Percentiles rank a stretch among this genome's conserved stretches.
Evolutionary conservation across 73 alveolate species (phyloP).

Genomic region (Symbiodinium pilosum): DNA sequence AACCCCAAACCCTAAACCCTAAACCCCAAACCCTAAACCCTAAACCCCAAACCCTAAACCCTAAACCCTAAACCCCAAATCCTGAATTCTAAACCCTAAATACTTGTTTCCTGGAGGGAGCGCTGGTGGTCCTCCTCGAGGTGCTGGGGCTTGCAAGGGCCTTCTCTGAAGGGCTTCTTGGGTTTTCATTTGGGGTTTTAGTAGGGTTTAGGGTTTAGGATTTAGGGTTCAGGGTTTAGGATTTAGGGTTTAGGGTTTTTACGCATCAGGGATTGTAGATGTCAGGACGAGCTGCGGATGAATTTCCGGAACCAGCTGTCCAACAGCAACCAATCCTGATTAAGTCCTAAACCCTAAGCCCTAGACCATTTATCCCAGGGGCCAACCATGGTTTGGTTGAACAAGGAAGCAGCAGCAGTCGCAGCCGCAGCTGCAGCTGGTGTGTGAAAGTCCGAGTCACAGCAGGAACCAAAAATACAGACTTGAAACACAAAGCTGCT

Average conservation of each 20-base stretch:
- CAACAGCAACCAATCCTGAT: no score
- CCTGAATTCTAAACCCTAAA: background rate
- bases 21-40: background rate
- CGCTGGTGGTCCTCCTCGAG: conserved; percentile 81
- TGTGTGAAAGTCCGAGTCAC: background rate
- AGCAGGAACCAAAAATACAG: background rate
- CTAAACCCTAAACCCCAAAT: background rate
- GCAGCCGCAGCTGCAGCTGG: background rate
- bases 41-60: background rate
- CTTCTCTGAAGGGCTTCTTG: no score
- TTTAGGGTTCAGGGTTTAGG: background rate
- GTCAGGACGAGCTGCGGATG: background rate
- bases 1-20: background rate
- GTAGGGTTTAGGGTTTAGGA: background rate
- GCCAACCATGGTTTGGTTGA: no score
- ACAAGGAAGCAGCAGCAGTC: background rate
- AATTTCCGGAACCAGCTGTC: no score
- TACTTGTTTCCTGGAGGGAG: background rate
- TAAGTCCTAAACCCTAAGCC: no score
- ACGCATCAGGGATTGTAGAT: background rate
- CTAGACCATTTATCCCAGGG: no score
- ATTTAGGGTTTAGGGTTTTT: no score
- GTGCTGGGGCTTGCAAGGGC: no score
- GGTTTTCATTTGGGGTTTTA: no score
- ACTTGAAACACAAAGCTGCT: background rate